Conservation (phyloP, 208 protist genomes). For the Spongospora subterranea region DNA sequence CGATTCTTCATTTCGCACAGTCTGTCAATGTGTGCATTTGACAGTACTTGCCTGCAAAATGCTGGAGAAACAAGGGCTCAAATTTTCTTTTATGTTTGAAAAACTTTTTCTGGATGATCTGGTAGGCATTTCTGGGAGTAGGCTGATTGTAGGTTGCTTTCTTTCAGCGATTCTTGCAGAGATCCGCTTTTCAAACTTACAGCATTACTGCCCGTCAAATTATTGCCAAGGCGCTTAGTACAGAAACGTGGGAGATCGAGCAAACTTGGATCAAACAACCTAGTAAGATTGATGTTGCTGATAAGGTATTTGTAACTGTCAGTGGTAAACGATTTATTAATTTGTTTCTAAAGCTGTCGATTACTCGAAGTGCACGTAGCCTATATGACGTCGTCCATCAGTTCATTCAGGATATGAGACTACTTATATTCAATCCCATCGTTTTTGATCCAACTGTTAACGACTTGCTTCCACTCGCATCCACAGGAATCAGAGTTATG, state of each 20-base stretch:
- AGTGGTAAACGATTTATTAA: background rate
- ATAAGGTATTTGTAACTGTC: background rate
- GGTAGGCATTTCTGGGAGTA: background rate
- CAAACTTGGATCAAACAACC: constrained; percentile 41
- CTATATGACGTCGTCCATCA: constrained; percentile 35
- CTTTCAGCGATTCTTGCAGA: background rate
- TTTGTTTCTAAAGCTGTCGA: background rate
- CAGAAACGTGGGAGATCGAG: constrained; percentile 19
- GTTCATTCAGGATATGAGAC: constrained; percentile 29
- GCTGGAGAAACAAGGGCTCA: constrained; percentile 26
- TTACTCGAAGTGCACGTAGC: background rate
- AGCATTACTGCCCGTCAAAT: background rate
- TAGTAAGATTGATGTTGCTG: background rate
- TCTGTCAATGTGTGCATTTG: constrained; percentile 37
- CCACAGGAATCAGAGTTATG: background rate
- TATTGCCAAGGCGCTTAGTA: background rate
- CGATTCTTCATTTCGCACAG: constrained; percentile 5
- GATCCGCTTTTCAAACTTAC: constrained; percentile 12
- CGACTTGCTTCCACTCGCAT: constrained; percentile 12
- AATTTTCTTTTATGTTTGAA: background rate
- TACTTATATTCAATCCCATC: background rate
- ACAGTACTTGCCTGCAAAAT: constrained; percentile 50
- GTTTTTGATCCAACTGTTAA: constrained; percentile 43
- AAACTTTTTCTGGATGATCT: constrained; percentile 16
- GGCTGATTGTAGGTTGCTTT: background rate